phyloP scores from a whole-genome alignment of 78 protist genomes.

The Chrysochromulina tobinii region DNA sequence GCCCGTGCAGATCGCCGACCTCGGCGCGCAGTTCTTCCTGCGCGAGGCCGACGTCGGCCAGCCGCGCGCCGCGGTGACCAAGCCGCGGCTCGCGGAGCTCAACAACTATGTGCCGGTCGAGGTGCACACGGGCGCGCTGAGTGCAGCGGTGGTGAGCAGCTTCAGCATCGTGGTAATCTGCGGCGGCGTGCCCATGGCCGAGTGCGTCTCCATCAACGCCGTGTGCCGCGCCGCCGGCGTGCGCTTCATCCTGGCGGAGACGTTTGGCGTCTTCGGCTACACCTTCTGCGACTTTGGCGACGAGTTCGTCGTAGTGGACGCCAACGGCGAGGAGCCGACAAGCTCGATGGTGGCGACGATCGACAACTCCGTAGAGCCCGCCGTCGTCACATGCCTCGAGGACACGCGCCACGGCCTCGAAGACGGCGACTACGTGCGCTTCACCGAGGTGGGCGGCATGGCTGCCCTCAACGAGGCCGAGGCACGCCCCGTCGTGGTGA shows the following conservation, averaged over 20 bases:
- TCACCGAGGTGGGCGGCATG: slow-evolving; percentile 90
- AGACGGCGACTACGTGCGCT: slow-evolving; percentile 83
- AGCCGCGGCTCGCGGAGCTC: slow-evolving; percentile 78
- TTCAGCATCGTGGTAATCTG: slow-evolving; percentile 62
- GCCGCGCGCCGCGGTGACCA: slow-evolving; percentile 63
- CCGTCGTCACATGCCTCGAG: slow-evolving; percentile 72
- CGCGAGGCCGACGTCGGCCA: slow-evolving; percentile 82
- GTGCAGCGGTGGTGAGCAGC: neutral
- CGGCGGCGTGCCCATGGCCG: slow-evolving; percentile 22
- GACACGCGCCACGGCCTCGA: slow-evolving; percentile 75
- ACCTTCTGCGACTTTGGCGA: slow-evolving; percentile 89
- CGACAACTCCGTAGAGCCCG: slow-evolving; percentile 39
- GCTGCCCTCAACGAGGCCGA: slow-evolving; percentile 69
- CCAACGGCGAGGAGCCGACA: slow-evolving; percentile 65
- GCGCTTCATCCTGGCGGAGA: slow-evolving; percentile 56
- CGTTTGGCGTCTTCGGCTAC: slow-evolving; percentile 78
- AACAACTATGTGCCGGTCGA: slow-evolving; percentile 81
- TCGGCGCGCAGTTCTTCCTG: slow-evolving; percentile 87
- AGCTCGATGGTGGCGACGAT: slow-evolving; percentile 63
- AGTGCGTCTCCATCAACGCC: slow-evolving; percentile 57
- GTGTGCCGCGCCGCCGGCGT: slow-evolving; percentile 57
- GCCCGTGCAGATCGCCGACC: slow-evolving; percentile 61
- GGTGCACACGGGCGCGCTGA: slow-evolving; percentile 51
- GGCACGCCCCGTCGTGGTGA: slow-evolving; percentile 51
- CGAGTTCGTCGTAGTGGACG: slow-evolving; percentile 57